These are phyloP conservation scores for Prototheca wickerhamii DNA, from an alignment of 163 green algal species.

Conservation along the genomic window DNA sequence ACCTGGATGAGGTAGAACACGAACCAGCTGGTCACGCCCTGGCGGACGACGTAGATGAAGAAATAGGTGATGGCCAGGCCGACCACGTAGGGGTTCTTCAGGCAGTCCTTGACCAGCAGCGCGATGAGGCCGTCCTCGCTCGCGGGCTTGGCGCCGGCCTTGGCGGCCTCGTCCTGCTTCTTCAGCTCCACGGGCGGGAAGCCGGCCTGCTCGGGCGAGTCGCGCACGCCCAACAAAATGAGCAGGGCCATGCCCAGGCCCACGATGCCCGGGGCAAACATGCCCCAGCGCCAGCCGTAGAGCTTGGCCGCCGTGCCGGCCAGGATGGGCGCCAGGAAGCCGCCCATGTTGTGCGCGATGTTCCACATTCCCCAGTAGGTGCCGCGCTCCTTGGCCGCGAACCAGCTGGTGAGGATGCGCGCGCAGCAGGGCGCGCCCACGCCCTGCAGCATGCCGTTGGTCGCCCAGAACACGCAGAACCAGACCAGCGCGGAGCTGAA, in stretches of 20 bases:
- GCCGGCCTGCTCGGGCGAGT: conserved; percentile 77
- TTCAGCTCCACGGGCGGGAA: conserved; percentile 72
- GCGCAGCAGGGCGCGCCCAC: conserved; percentile 89
- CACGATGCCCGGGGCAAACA: conserved; percentile 87
- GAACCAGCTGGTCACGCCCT: conserved; percentile 75
- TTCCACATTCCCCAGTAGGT: conserved; percentile 98
- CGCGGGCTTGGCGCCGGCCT: conserved; percentile 3
- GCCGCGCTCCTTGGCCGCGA: conserved; percentile 71
- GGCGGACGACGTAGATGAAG: conserved; percentile 93
- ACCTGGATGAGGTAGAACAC: conserved; percentile 71
- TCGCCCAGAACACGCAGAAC: conserved; percentile 84
- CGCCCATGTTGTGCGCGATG: conserved; percentile 94
- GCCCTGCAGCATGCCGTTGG: conserved; percentile 90
- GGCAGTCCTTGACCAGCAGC: conserved; percentile 64
- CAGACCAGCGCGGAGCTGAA: conserved; percentile 70
- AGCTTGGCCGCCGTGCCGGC: conserved; percentile 75
- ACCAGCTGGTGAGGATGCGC: conserved; percentile 93
- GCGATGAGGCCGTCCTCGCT: conserved; percentile 48
- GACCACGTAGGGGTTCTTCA: conserved; percentile 88
- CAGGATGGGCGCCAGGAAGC: conserved; percentile 87
- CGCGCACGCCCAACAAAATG: conserved; percentile 66
- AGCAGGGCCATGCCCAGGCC: conserved; percentile 67
- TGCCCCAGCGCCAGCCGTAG: conserved; percentile 77
- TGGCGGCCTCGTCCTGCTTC: conserved; percentile 4
- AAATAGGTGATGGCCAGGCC: conserved; percentile 97